A percentile compares a stretch with the other conserved stretches of the same genome.
Evolutionary conservation across 768 basidiomycete genomes (phyloP).

Genomic region (Daedalea quercina): DNA sequence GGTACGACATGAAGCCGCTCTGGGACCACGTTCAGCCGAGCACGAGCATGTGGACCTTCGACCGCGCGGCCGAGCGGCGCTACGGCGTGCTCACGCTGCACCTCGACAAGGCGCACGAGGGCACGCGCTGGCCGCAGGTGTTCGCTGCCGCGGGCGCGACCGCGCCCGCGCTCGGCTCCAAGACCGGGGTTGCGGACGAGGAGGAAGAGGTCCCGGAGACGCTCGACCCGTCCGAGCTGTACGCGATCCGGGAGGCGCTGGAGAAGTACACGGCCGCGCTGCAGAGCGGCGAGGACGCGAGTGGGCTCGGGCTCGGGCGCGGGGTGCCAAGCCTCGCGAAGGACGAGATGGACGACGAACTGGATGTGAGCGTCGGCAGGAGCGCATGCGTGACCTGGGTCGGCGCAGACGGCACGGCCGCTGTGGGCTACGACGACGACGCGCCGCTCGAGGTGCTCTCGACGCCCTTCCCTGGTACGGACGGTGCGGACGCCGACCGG

Average conservation of each 20-base stretch:
- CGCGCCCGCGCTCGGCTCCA: neutral
- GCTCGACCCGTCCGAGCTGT: slow-evolving; percentile 78
- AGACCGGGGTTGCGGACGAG: slow-evolving; percentile 19
- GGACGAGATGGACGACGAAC: slow-evolving; percentile 90
- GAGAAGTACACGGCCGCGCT: slow-evolving; percentile 80
- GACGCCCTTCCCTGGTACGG: slow-evolving; percentile 54
- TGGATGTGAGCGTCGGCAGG: slow-evolving; percentile 70
- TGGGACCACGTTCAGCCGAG: slow-evolving; percentile 79
- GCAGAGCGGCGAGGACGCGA: slow-evolving; percentile 48
- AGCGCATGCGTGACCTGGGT: slow-evolving; percentile 65
- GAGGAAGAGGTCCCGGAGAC: slow-evolving; percentile 81
- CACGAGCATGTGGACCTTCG: slow-evolving; percentile 92
- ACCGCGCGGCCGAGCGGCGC: slow-evolving; percentile 61
- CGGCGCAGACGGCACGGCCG: slow-evolving; percentile 37
- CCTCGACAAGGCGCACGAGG: slow-evolving; percentile 80
- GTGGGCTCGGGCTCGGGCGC: slow-evolving; percentile 55
- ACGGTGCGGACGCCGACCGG: neutral
- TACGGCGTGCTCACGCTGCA: slow-evolving; percentile 76
- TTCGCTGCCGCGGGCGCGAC: slow-evolving; percentile 50
- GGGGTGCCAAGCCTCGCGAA: slow-evolving; percentile 76
- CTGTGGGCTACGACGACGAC: slow-evolving; percentile 30
- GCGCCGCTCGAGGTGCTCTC: slow-evolving; percentile 56
- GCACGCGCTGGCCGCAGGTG: slow-evolving; percentile 81
- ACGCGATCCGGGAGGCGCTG: slow-evolving; percentile 69
- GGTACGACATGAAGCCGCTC: slow-evolving; percentile 52